phyloP scores from a whole-genome alignment of 2,329 filamentous ascomycete species.

The Apiospora phragmitis region DNA sequence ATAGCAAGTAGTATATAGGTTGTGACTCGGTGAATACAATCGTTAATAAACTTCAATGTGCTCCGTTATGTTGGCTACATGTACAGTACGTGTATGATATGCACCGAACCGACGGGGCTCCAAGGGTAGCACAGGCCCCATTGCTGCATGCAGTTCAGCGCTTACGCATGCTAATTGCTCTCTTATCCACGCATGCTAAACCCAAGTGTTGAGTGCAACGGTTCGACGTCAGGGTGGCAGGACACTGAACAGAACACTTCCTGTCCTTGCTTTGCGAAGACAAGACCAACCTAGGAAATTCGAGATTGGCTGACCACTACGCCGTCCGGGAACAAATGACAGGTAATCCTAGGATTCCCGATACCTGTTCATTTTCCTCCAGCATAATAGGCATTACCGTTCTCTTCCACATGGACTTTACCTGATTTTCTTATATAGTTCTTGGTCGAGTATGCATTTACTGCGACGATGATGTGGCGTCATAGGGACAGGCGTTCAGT shows the following conservation, averaged over 20 bases:
- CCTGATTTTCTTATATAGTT: neutral
- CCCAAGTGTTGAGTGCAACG: conserved; percentile 7
- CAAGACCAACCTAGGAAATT: neutral
- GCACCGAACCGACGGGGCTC: neutral
- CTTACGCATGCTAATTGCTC: conserved; percentile 8
- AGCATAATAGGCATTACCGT: neutral
- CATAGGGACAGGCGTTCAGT: conserved; percentile 10
- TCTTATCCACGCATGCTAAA: conserved; percentile 6
- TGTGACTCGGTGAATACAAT: neutral
- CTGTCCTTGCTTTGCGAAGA: neutral
- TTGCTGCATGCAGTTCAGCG: conserved; percentile 5
- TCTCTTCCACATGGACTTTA: conserved; percentile 4
- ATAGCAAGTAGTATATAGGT: neutral
- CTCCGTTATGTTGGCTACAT: neutral
- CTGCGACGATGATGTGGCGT: conserved; percentile 10
- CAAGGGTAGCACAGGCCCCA: neutral
- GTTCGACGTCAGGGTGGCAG: neutral
- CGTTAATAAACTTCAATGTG: neutral
- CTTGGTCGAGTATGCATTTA: conserved; percentile 8
- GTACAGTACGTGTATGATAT: too few species aligned
- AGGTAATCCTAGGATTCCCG: neutral
- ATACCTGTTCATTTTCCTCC: neutral
- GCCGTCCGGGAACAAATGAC: neutral
- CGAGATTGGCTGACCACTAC: neutral
- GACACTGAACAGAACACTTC: neutral